Evolutionary conservation across 169 alveolate species (phyloP).

Genomic region (Eimeria sp.): DNA sequence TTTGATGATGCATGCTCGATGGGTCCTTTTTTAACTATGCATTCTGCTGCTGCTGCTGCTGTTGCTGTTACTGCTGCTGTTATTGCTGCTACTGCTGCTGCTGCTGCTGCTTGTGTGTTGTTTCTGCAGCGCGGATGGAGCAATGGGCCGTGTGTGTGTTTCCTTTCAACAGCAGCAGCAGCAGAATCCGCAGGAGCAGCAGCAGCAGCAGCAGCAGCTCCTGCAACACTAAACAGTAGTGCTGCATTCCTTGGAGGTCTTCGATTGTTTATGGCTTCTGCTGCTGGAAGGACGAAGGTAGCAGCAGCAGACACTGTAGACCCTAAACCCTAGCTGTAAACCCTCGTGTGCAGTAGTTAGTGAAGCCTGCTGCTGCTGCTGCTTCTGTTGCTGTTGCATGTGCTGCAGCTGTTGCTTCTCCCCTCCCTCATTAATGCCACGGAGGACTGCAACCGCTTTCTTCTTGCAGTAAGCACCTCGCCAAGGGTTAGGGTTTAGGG

Average conservation of each 20-base stretch:
- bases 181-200: slow-evolving; percentile 54
- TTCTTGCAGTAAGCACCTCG: not conserved
- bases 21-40: not conserved
- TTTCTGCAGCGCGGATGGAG: slow-evolving; percentile 43
- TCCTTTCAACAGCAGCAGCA: slow-evolving; percentile 53
- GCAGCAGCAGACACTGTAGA: not conserved
- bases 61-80: slow-evolving; percentile 27
- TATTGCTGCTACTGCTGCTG: slow-evolving; percentile 33
- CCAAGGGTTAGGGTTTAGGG: slow-evolving; percentile 32
- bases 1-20: not conserved
- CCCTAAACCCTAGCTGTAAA: slow-evolving; percentile 45
- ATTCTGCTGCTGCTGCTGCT: not conserved
- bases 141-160: slow-evolving; percentile 34
- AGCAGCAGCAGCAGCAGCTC: slow-evolving; percentile 62
- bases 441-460: not conserved
- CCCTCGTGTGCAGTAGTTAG: not conserved
- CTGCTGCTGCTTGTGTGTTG: slow-evolving; percentile 33
- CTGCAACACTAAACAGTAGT: not conserved
- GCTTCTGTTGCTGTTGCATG: slow-evolving; percentile 14
- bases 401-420: slow-evolving; percentile 72
- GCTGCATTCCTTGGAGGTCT: slow-evolving; percentile 3
- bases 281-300: slow-evolving; percentile 5
- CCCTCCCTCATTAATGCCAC: slow-evolving; percentile 13
- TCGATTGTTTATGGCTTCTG: slow-evolving; percentile 21
- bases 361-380: slow-evolving; percentile 5